Base-by-base conservation (phyloP, 148 eudicot species). In the Rhododendron williamsianum region DNA sequence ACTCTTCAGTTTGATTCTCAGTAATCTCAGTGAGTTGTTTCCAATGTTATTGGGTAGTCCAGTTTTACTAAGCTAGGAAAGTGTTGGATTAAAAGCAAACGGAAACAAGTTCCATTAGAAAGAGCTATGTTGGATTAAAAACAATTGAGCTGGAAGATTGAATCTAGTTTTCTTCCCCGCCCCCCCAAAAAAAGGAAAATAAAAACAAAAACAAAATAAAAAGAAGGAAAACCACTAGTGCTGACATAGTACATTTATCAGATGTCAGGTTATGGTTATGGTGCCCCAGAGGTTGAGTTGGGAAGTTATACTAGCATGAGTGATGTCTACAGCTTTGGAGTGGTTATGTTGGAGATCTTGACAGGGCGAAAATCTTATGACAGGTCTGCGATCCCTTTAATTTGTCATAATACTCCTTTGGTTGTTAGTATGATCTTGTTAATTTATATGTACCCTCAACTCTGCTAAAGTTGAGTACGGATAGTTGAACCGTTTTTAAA, bases 301-400 rank as follows among this genome's bases (percentile, higher is more conserved):
- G 99, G 98, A 89, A 92, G 84, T 52, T 95, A 91, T 86, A 92
- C 94, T 19, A 86, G 79, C 80, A 92, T 93, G 88, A 95, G 98
- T 84, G 99, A 97, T 85, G 96, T 95, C 77, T 97, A 94, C 85
- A 95, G 98, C 91, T 97, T 95, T 81, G 99, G 99, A 87, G 95
- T 97, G 60, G 95, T 97, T 19, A 95, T 97, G 99, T 88, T 97
- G 54, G 96, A 94, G 83, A 95, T 97, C 76, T 93, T 97, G 84
- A 97, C 98, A 0, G 98, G 98, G 77, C 86, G 96, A 83, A 92
- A 92, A 91, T 81, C 99, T 48, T 92, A 93, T 78, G 98, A 97
- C 92, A 93, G 99, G 99, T 97, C 58, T 74, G 87, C 23, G 15
- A 86, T 78, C 36, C 76, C 49, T 49, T 49, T 27, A 67, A 67